Percentiles rank a stretch among this genome's conserved stretches.
Evolutionary conservation across 2,329 filamentous ascomycete genomes (phyloP).

Genomic region (Lachnellula willkommii): DNA sequence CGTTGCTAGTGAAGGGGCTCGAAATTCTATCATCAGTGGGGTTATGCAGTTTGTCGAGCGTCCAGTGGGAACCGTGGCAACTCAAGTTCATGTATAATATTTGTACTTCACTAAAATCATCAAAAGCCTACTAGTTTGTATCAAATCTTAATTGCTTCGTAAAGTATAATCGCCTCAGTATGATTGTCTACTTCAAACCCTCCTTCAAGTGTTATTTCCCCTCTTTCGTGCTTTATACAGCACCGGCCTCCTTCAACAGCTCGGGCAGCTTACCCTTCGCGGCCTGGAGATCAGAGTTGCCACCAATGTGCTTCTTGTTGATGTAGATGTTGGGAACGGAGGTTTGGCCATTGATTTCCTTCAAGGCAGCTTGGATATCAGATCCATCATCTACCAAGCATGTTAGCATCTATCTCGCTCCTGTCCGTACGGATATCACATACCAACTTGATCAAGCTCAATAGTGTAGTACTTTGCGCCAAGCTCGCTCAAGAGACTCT

Average conservation of each 20-base stretch:
- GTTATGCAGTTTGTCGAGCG: constrained; percentile 83
- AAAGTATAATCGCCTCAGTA: too few species aligned
- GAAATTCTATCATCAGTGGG: constrained; percentile 78
- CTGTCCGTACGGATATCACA: constrained; percentile 26
- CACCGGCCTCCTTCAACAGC: constrained; percentile 60
- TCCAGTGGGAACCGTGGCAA: constrained; percentile 79
- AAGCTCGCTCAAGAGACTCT: constrained; percentile 63
- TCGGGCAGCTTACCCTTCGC: constrained; percentile 59
- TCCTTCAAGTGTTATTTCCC: background rate
- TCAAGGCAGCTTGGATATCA: constrained; percentile 77
- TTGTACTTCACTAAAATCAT: background rate
- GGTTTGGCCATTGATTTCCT: constrained; percentile 73
- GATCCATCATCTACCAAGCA: constrained; percentile 64
- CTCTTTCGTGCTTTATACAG: constrained; percentile 41
- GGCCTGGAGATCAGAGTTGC: constrained; percentile 81
- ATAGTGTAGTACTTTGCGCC: constrained; percentile 69
- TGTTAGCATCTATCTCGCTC: constrained; percentile 5
- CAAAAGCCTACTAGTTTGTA: background rate
- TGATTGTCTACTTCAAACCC: background rate
- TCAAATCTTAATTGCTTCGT: background rate
- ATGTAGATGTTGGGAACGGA: constrained; percentile 98
- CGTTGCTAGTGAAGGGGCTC: constrained; percentile 77
- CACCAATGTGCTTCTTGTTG: constrained; percentile 82
- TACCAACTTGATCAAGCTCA: constrained; percentile 83
- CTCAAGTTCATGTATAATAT: constrained; percentile 53